These are phyloP conservation scores for Lentinula raphanica DNA, from an alignment of 768 basidiomycete species.

Conservation along the genomic window DNA sequence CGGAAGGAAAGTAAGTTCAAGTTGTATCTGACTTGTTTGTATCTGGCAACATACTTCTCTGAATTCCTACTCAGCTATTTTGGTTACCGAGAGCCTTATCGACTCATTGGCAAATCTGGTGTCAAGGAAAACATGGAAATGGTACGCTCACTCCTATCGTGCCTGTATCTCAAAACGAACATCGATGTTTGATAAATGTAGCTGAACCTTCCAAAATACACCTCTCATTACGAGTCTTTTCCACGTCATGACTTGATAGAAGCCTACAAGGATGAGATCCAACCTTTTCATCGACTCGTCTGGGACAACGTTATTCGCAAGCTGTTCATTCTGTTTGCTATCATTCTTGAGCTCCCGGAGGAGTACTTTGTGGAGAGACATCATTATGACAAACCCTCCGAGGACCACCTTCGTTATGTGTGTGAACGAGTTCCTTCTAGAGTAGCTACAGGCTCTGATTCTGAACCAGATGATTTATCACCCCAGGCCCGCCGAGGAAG, in stretches of 20 bases:
- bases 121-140: constrained; percentile 35
- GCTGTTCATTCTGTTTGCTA: constrained; percentile 29
- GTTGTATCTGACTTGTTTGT: not conserved
- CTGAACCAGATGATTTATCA: constrained; percentile 27
- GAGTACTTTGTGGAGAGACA: constrained; percentile 38
- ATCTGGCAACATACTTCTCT: too few species aligned
- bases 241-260: constrained; percentile 18
- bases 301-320: constrained; percentile 25
- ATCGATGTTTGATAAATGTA: not conserved
- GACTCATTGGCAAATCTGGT: constrained; percentile 24
- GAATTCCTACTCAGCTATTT: constrained; percentile 19
- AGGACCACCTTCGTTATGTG: constrained; percentile 30
- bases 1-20: constrained; percentile 25
- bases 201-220: constrained; percentile 33
- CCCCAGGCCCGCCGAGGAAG: constrained; percentile 34
- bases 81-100: constrained; percentile 30
- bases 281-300: constrained; percentile 24
- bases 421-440: not conserved
- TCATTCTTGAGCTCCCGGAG: constrained; percentile 43
- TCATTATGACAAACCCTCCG: constrained; percentile 26
- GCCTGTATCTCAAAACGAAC: not conserved
- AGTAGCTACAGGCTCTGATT: not conserved
- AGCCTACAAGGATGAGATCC: constrained; percentile 23
- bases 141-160: constrained; percentile 7
- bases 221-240: constrained; percentile 15